Conservation (phyloP, 441 rosid species). For the Euphorbia celastroides region DNA sequence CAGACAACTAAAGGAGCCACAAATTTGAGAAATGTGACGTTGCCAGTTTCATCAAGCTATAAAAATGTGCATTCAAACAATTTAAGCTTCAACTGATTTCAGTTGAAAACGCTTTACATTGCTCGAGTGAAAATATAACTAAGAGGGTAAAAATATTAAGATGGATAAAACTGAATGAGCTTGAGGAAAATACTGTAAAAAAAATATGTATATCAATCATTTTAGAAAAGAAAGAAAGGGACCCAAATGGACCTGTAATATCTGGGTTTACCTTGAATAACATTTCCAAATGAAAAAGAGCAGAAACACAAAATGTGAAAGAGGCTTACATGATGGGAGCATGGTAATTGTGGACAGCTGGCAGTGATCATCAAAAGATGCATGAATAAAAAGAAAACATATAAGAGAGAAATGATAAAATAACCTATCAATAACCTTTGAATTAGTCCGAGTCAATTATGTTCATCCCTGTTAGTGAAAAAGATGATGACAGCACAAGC, state of each 20-base stretch:
- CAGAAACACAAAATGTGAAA: too few species aligned
- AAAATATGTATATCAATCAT: too few species aligned
- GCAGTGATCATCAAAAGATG: not conserved
- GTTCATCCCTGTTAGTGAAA: slow-evolving; percentile 17
- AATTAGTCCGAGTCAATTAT: slow-evolving; percentile 7
- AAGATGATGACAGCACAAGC: slow-evolving; percentile 8
- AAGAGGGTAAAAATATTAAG: not conserved
- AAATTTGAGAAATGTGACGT: not conserved
- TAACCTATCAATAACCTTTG: not conserved
- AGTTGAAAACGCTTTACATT: not conserved
- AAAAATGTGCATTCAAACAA: not conserved
- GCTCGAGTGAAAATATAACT: not conserved
- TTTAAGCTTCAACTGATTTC: not conserved
- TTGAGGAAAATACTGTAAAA: not conserved
- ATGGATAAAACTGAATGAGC: not conserved
- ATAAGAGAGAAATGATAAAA: not conserved
- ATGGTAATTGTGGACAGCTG: not conserved
- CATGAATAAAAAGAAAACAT: not conserved
- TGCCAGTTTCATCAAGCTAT: not conserved
- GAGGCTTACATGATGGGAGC: not conserved
- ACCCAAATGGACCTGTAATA: too few species aligned
- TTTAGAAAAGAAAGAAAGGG: too few species aligned
- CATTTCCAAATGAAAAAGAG: too few species aligned
- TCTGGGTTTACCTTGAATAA: too few species aligned
- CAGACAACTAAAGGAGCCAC: not conserved